Conservation (phyloP, 371 early-diverging fungal species). For the Coemansia sp. region DNA sequence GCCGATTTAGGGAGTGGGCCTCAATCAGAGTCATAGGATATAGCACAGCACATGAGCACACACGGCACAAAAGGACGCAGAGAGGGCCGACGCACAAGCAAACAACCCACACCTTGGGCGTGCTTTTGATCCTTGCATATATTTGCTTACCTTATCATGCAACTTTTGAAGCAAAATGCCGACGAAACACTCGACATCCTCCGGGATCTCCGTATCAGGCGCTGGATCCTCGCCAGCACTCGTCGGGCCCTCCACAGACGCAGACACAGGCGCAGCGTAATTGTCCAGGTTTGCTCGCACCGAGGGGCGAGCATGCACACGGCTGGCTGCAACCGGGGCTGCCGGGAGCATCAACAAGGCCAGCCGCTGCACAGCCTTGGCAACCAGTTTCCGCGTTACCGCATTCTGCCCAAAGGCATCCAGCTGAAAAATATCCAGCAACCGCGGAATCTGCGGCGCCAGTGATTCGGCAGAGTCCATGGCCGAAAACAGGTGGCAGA, state of each 20-base stretch:
- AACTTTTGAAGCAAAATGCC: constrained; percentile 76
- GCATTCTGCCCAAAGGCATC: constrained; percentile 63
- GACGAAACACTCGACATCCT: constrained; percentile 50
- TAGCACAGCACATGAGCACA: background rate
- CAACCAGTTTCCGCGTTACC: constrained; percentile 73
- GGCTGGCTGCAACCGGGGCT: constrained; percentile 62
- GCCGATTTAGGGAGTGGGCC: too few species aligned
- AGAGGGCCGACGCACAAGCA: background rate
- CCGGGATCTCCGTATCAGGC: constrained; percentile 36
- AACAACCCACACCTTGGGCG: background rate
- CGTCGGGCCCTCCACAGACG: background rate
- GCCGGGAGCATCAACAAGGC: constrained; percentile 81
- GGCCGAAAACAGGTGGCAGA: constrained; percentile 46
- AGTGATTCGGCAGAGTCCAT: constrained; percentile 34
- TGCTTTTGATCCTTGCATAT: background rate
- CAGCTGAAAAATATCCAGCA: constrained; percentile 57
- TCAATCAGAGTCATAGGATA: too few species aligned
- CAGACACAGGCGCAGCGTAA: background rate
- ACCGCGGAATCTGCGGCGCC: constrained; percentile 49
- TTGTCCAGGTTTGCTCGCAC: constrained; percentile 12
- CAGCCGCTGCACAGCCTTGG: constrained; percentile 81
- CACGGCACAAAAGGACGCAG: background rate
- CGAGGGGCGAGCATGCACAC: constrained; percentile 5
- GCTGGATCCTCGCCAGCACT: background rate
- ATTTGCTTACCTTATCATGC: constrained; percentile 61